Base-by-base conservation (phyloP, 306 rosid species). In the Trifolium fragiferum region DNA sequence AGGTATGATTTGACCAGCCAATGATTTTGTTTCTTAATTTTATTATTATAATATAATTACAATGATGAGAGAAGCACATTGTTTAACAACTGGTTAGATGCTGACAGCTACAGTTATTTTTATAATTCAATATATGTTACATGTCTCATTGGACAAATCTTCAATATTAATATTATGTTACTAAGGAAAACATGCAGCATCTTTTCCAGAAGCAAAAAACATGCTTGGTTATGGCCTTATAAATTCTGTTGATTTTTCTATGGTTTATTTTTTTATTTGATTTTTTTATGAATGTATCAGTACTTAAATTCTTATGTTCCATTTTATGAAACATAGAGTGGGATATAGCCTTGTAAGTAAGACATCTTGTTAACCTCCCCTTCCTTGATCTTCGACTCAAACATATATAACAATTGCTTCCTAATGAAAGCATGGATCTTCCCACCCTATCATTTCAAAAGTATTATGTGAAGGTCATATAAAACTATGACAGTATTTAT, bases 1-100 rank as follows among this genome's bases (percentile, higher is more conserved):
- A 18, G 67, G 41, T 49, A 23, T 74, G 73, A 63, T 44, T 82
- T 82, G 80, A 78, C 77, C 63, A 68, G 59, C 51, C 64, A 51
- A 32, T 74, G 13, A 49, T 65, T 70, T 65, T 74, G 46, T 54
- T 63, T 43, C 62, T 55, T 63, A 14, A 8, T 72, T 76, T 38
- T 40, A 38, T 38, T 40, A 35, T 30, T 15, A 11, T 59, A 63
- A 61, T 63, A 32, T 81, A 71, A 59, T 76, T 57, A 60, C 44
- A 79, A 66, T 59, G 30, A 55, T 30, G 72, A 37, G 20, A 33
- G 19, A 12, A 75, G 55, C 63, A 11, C 43, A 60, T 51, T 50
- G 63, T 4, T 30, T 30, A 30, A 30, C 33, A 30, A 30, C 33
- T 30, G 33, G 33, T 19, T 20, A 15, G 21, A 30, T 63, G 69